These are phyloP conservation scores for Monotropa hypopitys DNA, from an alignment of 179 eudicot genomes.

Conservation along the genomic window DNA sequence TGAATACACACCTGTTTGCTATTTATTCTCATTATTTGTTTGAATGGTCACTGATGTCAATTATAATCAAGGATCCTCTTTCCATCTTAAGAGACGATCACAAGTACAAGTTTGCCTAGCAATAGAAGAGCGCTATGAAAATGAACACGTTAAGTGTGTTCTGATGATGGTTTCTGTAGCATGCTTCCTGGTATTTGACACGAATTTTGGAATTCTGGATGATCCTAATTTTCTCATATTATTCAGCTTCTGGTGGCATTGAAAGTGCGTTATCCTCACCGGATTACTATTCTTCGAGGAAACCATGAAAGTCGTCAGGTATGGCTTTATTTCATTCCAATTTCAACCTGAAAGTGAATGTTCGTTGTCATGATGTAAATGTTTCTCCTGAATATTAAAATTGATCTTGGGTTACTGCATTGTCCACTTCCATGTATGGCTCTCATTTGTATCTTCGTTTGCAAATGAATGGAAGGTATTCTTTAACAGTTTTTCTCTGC, in stretches of 20 bases:
- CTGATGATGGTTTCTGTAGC: background rate
- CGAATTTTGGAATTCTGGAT: conserved; percentile 12
- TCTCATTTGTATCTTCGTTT: background rate
- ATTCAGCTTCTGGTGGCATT: conserved; percentile 80
- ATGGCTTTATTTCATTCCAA: background rate
- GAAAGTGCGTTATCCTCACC: conserved; percentile 83
- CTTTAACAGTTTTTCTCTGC: background rate
- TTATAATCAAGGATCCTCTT: background rate
- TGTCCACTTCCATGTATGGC: conserved; percentile 1
- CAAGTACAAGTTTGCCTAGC: background rate
- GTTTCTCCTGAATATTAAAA: background rate
- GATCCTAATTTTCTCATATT: conserved; percentile 9
- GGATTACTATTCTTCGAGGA: conserved; percentile 88
- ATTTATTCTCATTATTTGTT: background rate
- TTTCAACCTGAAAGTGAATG: background rate
- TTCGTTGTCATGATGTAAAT: background rate
- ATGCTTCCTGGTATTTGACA: background rate
- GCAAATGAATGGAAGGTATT: background rate
- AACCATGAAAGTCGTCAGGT: conserved; percentile 99
- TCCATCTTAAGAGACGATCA: background rate
- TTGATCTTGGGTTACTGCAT: background rate
- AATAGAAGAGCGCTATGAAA: background rate
- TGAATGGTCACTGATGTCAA: background rate
- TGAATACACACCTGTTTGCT: background rate
- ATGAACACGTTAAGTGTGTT: background rate